Conservation (phyloP, 1,284 basidiomycete genomes). For the Apiotrichum sp. region DNA sequence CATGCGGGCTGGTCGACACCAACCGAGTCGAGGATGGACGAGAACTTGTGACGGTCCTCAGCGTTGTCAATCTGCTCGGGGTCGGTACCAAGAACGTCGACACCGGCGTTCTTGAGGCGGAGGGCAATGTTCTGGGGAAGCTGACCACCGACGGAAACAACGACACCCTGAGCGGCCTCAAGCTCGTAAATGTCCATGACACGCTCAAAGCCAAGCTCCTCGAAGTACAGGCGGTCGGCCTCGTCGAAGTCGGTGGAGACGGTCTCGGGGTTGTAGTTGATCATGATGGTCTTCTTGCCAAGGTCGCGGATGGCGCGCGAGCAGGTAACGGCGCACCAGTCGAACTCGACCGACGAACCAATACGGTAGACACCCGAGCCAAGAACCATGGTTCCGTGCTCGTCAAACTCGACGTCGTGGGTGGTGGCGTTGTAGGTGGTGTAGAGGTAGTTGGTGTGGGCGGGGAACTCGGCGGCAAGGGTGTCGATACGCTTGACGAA, state of each 20-base stretch:
- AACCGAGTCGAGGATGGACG: constrained; percentile 85
- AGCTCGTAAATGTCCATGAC: constrained; percentile 99
- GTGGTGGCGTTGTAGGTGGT: constrained; percentile 97
- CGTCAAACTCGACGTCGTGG: constrained; percentile 94
- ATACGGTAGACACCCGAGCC: constrained; percentile 98
- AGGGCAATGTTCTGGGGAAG: constrained; percentile 98
- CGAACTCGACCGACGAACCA: constrained; percentile 97
- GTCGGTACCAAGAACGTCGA: constrained; percentile 94
- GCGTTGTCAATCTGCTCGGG: constrained; percentile 93
- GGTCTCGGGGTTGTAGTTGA: constrained; percentile 99
- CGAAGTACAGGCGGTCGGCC: constrained; percentile 97
- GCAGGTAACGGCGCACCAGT: constrained; percentile 99
- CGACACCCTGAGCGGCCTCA: constrained; percentile 83
- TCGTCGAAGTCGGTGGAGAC: constrained; percentile 99
- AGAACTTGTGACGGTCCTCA: constrained; percentile 99
- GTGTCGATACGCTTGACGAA: constrained; percentile 99
- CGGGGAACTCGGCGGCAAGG: constrained; percentile 96
- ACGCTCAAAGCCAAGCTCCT: constrained; percentile 93
- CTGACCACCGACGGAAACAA: constrained; percentile 97
- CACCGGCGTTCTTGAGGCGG: constrained; percentile 79
- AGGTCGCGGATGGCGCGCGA: constrained; percentile 83
- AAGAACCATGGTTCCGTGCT: constrained; percentile 98
- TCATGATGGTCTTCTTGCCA: constrained; percentile 95
- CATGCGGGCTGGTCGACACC: constrained; percentile 97
- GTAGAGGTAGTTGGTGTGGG: constrained; percentile 98